Conservation (phyloP, 2,329 filamentous ascomycete genomes). For the Fusarium torreyae region DNA sequence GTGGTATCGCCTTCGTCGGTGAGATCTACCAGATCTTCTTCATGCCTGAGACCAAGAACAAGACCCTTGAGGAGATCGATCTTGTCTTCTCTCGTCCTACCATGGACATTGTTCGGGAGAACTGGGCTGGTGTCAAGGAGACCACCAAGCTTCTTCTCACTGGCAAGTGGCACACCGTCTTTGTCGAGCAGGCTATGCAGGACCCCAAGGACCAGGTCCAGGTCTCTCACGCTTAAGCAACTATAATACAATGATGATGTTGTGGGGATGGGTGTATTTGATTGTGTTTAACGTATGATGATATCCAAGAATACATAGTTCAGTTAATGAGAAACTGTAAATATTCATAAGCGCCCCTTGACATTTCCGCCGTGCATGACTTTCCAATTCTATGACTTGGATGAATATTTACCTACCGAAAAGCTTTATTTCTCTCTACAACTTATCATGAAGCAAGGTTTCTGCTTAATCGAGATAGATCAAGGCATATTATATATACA, state of each 20-base stretch:
- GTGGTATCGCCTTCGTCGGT: constrained; percentile 78
- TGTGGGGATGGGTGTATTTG: neutral
- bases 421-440: too few relatives aligned
- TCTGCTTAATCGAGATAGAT: too few relatives aligned
- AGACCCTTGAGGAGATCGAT: constrained; percentile 79
- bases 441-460: too few relatives aligned
- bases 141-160: constrained; percentile 47
- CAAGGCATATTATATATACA: too few relatives aligned
- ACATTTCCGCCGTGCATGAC: too few relatives aligned
- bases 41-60: constrained; percentile 83
- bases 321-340: constrained; percentile 7
- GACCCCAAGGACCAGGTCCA: constrained; percentile 27
- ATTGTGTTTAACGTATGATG: constrained; percentile 24
- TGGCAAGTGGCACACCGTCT: constrained; percentile 45
- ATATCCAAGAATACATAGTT: constrained; percentile 25
- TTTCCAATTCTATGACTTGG: too few relatives aligned
- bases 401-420: too few relatives aligned
- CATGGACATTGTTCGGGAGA: constrained; percentile 72
- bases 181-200: constrained; percentile 45
- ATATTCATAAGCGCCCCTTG: neutral
- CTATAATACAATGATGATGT: neutral
- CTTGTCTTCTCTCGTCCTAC: constrained; percentile 76
- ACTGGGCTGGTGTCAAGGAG: constrained; percentile 58
- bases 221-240: constrained; percentile 18
- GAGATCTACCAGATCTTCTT: constrained; percentile 82